A percentile compares a stretch with the other conserved stretches of the same genome.
phyloP scores from a whole-genome alignment of 805 yeast genomes.

The Lipomyces sp. region DNA sequence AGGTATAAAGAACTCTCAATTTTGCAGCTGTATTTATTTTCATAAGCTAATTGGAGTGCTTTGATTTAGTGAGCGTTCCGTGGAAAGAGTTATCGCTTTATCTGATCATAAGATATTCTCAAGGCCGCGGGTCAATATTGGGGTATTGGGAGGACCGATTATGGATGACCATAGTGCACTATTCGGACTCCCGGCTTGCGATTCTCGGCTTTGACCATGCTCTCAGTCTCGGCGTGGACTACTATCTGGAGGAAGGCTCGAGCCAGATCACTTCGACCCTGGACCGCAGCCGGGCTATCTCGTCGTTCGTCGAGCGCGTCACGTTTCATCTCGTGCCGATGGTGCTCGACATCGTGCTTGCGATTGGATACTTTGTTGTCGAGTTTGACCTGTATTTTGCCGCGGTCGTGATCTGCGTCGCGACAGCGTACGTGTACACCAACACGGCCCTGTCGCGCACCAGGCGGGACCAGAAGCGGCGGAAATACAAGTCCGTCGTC shows the following conservation, averaged over 20 bases:
- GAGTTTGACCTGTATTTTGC: constrained; percentile 20
- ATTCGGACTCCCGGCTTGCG: constrained; percentile 15
- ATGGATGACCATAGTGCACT: constrained; percentile 23
- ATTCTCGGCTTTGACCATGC: constrained; percentile 20
- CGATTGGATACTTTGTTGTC: constrained; percentile 20
- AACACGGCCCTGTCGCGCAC: constrained; percentile 13
- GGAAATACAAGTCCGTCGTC: constrained; percentile 7
- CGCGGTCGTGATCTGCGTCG: constrained; percentile 13
- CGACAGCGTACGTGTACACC: constrained; percentile 19
- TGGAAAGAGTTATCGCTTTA: constrained; percentile 21
- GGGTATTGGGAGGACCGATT: constrained; percentile 17
- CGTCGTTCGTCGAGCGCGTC: constrained; percentile 22
- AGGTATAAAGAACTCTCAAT: background rate
- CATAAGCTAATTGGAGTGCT: too few relatives aligned
- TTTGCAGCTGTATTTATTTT: background rate
- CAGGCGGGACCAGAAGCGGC: constrained; percentile 14
- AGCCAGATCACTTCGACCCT: constrained; percentile 20
- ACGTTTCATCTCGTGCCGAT: constrained; percentile 24
- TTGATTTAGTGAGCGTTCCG: constrained; percentile 4
- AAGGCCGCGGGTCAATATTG: constrained; percentile 24
- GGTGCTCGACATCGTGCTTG: constrained; percentile 19
- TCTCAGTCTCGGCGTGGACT: constrained; percentile 20
- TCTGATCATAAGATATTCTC: constrained; percentile 20
- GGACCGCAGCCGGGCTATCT: constrained; percentile 15
- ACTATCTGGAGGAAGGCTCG: constrained; percentile 16